Conservation (phyloP, 208 protist species). For the Balamuthia mandrillaris region DNA sequence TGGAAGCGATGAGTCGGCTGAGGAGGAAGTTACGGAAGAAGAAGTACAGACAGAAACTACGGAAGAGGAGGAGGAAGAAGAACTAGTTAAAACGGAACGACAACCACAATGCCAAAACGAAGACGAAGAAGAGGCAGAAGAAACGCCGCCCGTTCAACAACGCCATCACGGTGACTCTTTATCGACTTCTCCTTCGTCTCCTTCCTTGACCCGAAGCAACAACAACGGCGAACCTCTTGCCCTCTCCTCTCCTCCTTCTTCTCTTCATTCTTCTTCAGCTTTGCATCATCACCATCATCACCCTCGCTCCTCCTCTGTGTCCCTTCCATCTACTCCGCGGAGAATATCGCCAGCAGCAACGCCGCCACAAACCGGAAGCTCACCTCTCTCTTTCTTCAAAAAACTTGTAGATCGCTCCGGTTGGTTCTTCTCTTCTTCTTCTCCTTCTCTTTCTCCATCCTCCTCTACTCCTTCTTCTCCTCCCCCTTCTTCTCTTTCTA, state of each 20-base stretch:
- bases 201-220: neutral
- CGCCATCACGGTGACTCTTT: neutral
- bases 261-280: too few relatives aligned
- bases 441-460: neutral
- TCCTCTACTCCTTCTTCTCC: neutral
- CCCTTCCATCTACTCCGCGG: neutral
- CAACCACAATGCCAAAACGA: too few relatives aligned
- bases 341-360: neutral
- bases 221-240: neutral
- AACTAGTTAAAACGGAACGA: too few relatives aligned
- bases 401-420: neutral
- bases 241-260: too few relatives aligned
- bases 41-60: too few relatives aligned
- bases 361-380: neutral
- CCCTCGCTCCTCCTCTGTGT: neutral
- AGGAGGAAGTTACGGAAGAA: too few relatives aligned
- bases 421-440: neutral
- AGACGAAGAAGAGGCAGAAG: too few relatives aligned
- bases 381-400: neutral
- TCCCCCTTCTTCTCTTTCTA: neutral
- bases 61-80: too few relatives aligned
- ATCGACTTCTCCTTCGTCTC: neutral
- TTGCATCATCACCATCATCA: too few relatives aligned
- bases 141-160: too few relatives aligned
- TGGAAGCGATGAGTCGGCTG: too few relatives aligned